Percentiles rank a stretch among this genome's conserved stretches.
phyloP scores from a whole-genome alignment of 2,329 filamentous ascomycete genomes.

The Alternaria burnsii region DNA sequence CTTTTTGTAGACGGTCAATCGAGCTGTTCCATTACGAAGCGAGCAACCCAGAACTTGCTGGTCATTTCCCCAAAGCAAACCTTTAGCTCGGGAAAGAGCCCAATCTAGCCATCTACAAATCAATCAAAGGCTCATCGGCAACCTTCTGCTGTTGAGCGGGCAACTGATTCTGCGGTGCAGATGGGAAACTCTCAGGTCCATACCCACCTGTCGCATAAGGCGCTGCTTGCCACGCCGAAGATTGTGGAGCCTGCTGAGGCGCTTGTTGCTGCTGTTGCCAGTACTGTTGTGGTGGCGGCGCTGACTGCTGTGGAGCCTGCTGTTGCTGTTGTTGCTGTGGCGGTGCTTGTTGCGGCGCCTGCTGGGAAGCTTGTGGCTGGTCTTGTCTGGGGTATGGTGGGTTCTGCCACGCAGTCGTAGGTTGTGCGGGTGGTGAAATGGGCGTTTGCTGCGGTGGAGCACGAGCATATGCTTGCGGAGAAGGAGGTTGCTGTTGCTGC shows the following conservation, averaged over 20 bases:
- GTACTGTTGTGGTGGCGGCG: constrained; percentile 23
- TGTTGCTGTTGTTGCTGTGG: constrained; percentile 24
- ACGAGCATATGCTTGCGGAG: constrained; percentile 45
- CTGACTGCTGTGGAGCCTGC: constrained; percentile 28
- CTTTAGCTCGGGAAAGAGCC: not conserved
- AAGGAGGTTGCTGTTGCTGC: constrained; percentile 45
- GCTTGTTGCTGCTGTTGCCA: constrained; percentile 39
- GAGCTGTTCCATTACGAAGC: not conserved
- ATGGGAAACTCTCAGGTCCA: constrained; percentile 66
- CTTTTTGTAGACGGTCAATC: not conserved
- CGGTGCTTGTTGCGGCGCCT: constrained; percentile 31
- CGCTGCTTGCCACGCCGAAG: constrained; percentile 45
- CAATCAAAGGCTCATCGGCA: constrained; percentile 81
- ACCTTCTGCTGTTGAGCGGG: constrained; percentile 57
- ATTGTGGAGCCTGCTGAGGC: constrained; percentile 44
- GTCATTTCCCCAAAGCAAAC: not conserved
- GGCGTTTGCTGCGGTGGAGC: constrained; percentile 38
- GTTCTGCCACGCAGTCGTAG: constrained; percentile 41
- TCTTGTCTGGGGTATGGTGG: constrained; percentile 45
- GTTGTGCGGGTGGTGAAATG: constrained; percentile 43
- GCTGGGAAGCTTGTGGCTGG: constrained; percentile 37
- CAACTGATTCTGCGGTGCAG: constrained; percentile 67
- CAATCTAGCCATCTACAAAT: constrained; percentile 62
- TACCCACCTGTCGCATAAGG: constrained; percentile 52
- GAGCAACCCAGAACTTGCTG: not conserved